Conservation (phyloP, 495 filamentous ascomycete species). For the Talaromyces trachyspermus region DNA sequence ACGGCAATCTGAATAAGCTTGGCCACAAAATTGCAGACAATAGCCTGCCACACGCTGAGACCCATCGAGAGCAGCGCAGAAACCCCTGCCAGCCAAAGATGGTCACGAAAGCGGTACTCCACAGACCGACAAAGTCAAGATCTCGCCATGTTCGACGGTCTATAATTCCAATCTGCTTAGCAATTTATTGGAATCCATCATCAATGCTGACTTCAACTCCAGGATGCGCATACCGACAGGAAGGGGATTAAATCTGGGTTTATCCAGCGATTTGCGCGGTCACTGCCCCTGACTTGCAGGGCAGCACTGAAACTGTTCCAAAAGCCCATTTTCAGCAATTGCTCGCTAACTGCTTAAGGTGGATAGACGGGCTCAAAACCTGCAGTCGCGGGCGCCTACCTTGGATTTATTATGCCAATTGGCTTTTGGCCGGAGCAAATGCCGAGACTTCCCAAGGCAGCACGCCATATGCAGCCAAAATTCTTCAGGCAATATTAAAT, state of each 20-base stretch:
- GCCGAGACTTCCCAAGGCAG: too few species aligned
- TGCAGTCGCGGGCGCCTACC: too few species aligned
- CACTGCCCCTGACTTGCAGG: neutral
- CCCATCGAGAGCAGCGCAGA: constrained; percentile 14
- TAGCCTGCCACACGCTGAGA: constrained; percentile 13
- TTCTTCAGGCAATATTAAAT: too few species aligned
- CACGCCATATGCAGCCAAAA: too few species aligned
- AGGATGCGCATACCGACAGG: neutral
- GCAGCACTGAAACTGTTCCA: neutral
- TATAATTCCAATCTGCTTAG: neutral
- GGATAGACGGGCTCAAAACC: too few species aligned
- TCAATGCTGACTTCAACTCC: too few species aligned
- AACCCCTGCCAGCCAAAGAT: constrained; percentile 1
- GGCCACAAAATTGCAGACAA: constrained; percentile 17
- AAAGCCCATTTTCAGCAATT: neutral
- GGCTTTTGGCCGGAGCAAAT: too few species aligned
- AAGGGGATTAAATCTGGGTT: neutral
- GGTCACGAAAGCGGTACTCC: neutral
- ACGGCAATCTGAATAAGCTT: constrained; percentile 12
- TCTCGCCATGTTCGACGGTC: neutral
- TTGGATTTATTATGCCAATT: too few species aligned
- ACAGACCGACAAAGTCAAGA: neutral
- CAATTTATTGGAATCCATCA: too few species aligned
- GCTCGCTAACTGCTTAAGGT: too few species aligned
- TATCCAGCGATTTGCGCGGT: neutral